phyloP scores from a whole-genome alignment of 331 rosid genomes.

The Malus hybrid region DNA sequence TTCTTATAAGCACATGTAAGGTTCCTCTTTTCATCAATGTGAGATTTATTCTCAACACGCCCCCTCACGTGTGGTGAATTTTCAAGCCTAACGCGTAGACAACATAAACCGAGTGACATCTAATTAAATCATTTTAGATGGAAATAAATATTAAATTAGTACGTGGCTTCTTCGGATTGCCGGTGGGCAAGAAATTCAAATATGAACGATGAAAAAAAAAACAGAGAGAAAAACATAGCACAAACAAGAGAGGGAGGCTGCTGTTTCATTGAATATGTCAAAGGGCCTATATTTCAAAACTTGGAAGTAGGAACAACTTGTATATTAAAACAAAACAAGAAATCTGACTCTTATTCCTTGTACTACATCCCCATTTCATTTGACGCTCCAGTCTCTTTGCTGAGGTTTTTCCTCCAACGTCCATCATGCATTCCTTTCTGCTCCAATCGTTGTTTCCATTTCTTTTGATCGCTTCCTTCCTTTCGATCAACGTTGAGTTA shows the following conservation, averaged over 20 bases:
- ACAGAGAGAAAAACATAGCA: neutral
- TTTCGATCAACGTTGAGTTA: neutral
- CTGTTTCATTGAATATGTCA: neutral
- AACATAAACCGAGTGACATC: too few relatives aligned
- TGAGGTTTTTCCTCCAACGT: neutral
- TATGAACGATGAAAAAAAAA: neutral
- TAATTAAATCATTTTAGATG: too few relatives aligned
- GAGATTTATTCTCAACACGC: too few relatives aligned
- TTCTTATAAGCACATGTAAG: too few relatives aligned
- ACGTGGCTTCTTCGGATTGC: neutral
- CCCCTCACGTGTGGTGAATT: accelerated
- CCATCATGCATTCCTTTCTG: neutral
- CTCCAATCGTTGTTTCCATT: neutral
- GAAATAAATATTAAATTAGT: neutral
- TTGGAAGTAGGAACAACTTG: neutral
- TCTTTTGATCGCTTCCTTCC: neutral
- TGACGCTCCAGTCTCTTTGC: neutral
- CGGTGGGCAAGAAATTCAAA: neutral
- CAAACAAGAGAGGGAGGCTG: neutral
- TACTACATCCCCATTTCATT: neutral
- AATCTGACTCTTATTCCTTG: neutral
- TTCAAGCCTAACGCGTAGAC: too few relatives aligned
- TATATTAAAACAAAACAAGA: neutral
- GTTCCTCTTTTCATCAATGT: accelerated
- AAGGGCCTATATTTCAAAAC: neutral